phyloP scores from a whole-genome alignment of 2,329 filamentous ascomycete genomes.

The Trichoderma sp. region DNA sequence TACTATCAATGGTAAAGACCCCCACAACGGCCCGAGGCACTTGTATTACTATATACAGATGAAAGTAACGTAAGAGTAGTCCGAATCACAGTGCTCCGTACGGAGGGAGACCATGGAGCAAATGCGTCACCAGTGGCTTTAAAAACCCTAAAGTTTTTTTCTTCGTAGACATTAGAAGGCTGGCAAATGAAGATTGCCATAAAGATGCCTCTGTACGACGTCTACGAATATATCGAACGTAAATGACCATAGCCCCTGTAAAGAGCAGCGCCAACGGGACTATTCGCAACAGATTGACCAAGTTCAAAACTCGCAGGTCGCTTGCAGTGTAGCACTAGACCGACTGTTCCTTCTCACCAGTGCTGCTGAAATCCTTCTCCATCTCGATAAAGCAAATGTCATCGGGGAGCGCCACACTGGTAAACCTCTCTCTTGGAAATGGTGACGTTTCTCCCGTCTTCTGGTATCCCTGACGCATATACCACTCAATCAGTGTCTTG shows the following conservation, averaged over 20 bases:
- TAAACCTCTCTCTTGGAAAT: constrained; percentile 31
- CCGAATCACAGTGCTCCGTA: not conserved
- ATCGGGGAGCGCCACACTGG: constrained; percentile 25
- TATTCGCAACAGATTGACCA: not conserved
- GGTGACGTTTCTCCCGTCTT: constrained; percentile 35
- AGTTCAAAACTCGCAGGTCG: not conserved
- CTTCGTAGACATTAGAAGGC: not conserved
- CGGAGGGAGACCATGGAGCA: not conserved
- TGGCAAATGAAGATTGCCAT: not conserved
- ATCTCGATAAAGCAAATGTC: constrained; percentile 38
- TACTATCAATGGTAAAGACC: not conserved
- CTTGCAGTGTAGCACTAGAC: not conserved
- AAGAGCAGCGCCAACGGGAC: not conserved
- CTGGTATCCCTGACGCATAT: constrained; percentile 34
- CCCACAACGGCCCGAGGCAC: not conserved
- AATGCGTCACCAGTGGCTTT: not conserved
- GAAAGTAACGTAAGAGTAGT: not conserved
- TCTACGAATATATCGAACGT: not conserved
- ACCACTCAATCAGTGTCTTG: constrained; percentile 36
- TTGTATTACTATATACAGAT: not conserved
- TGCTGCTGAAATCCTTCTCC: constrained; percentile 30
- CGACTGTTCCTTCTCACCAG: not conserved
- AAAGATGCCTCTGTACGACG: not conserved
- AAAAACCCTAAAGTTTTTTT: not conserved
- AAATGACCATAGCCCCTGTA: not conserved